Conservation (phyloP, 2,329 filamentous ascomycete species). For the Ceratocystis destructans region DNA sequence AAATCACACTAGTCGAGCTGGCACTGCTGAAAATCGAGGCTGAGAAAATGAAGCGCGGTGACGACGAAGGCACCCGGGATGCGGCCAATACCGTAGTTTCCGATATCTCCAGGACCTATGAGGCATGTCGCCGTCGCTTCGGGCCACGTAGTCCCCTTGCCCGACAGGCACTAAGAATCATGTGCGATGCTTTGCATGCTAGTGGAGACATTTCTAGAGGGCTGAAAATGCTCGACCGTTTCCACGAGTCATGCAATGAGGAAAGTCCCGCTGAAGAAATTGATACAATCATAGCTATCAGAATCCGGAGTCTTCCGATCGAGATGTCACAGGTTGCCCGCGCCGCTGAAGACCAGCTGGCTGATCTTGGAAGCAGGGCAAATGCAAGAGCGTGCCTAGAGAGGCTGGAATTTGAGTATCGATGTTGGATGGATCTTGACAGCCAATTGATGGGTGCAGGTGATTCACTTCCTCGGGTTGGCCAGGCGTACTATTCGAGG, state of each 20-base stretch:
- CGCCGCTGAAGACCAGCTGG: neutral
- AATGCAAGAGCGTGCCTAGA: neutral
- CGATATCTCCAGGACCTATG: neutral
- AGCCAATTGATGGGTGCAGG: neutral
- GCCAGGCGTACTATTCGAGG: neutral
- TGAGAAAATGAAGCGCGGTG: neutral
- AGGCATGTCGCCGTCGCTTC: neutral
- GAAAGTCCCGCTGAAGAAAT: neutral
- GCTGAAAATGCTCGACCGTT: conserved; percentile 3
- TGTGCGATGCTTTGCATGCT: neutral
- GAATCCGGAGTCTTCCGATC: neutral
- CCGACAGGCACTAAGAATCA: neutral
- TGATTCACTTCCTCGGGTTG: neutral
- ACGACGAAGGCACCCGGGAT: neutral
- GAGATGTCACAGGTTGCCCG: neutral
- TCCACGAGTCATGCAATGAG: neutral
- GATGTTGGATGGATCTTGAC: neutral
- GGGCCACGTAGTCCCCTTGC: conserved; percentile 2
- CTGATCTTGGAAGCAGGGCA: neutral
- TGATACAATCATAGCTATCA: neutral
- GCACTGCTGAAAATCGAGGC: neutral
- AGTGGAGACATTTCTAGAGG: neutral
- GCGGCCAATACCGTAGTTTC: neutral
- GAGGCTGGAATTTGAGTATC: neutral
- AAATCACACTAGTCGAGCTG: neutral